Evolutionary conservation across 805 yeast genomes (phyloP), one percentile per base, ranked within the genome.

Genomic region (Yamadazyma ubonensis): DNA sequence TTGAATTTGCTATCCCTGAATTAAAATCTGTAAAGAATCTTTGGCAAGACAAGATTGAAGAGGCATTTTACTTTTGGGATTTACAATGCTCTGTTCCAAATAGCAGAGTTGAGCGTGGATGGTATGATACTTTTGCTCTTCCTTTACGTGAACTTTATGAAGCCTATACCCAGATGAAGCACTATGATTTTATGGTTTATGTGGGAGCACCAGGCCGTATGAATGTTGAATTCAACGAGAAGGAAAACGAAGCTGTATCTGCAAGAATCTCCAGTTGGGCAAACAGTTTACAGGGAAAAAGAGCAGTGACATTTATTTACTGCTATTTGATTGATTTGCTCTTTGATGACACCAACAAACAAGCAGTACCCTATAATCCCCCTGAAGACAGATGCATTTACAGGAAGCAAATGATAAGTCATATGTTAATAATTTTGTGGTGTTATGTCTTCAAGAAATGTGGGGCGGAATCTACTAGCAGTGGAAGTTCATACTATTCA

Each of bases 251-350:
- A 19, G 61, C 69, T 4, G 77, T 75, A 9, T 64, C 68, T 27
- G 59, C 61, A 9, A 65, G 80, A 46, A 72, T 83, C 16, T 59
- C 65, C 23, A 76, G 71, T 36, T 78, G 85, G 79, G 65, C 79
- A 1, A 54, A 54, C 6, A 63, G 72, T 5, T 41, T 58, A 7
- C 67, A 63, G 41, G 83, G 81, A 5, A 69, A 69, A 42, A 59
- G 75, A 15, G 70, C 79, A 14, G 71, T 77, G 7, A 65, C 81
- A 25, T 82, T 39, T 5, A 42, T 42, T 6, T 44, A 44, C 17
- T 32, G 33, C 2, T 44, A 44, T 15, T 30, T 47, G n/a, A 38
- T 19, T 18, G 35, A 29, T n/a, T 20, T 42, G n/a, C 25, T 47
- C 6, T 36, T 38, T n/a, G 36, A 29, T 27, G 33, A 17, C 11